A percentile compares a stretch with the other conserved stretches of the same genome.
Conservation (phyloP, 257 asterid species). For the Verbascum thapsus region DNA sequence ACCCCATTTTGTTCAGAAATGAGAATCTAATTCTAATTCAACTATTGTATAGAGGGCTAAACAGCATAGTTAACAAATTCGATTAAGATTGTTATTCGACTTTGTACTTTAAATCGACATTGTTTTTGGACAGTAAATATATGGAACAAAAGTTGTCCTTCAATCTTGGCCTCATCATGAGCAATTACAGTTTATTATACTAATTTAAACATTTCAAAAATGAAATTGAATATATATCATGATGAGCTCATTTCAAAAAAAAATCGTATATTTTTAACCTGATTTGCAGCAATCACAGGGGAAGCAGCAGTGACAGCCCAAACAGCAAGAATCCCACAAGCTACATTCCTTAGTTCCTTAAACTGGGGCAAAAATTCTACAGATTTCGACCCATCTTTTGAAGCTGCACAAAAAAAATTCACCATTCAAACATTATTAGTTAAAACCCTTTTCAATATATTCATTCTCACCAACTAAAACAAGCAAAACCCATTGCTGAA, state of each 20-base stretch:
- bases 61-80: background rate
- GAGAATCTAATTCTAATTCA: slow-evolving; percentile 8
- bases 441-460: too few relatives aligned
- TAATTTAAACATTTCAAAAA: too few relatives aligned
- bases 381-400: slow-evolving; percentile 34
- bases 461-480: background rate
- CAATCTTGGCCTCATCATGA: too few relatives aligned
- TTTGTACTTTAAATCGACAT: background rate
- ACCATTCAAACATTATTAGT: too few relatives aligned
- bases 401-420: slow-evolving; percentile 37
- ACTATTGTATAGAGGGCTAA: background rate
- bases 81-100: background rate
- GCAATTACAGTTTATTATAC: too few relatives aligned
- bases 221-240: background rate
- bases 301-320: slow-evolving; percentile 77
- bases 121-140: too few relatives aligned
- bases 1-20: background rate
- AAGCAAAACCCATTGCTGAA: too few relatives aligned
- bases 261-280: slow-evolving; percentile 34
- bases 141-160: background rate
- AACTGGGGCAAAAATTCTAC: slow-evolving; percentile 38
- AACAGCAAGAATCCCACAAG: slow-evolving; percentile 86
- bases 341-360: slow-evolving; percentile 69
- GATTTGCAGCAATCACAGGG: slow-evolving; percentile 78
- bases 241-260: background rate